Base-by-base conservation (phyloP, 768 basidiomycete genomes). In the Lactifluus rugatus region DNA sequence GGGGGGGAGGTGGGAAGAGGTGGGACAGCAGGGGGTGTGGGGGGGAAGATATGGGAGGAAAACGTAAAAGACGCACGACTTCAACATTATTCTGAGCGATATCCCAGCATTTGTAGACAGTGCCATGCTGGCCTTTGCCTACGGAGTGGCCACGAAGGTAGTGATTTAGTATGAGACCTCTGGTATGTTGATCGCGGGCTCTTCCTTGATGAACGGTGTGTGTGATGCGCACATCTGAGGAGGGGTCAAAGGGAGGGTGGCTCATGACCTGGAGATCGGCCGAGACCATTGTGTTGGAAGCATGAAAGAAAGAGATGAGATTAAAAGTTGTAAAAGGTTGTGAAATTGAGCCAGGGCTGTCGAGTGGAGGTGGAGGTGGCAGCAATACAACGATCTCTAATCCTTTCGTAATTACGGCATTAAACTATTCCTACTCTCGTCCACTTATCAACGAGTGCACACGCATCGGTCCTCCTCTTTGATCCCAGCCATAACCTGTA, bases 81-180 rank as follows among this genome's bases (percentile, higher is more conserved):
- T 51, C 73, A 53, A 58, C 53, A 67, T 70, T 75, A 66, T 65
- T 68, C 64, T 64, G 65, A 48, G 39, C 73, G 68, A 70, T 75
- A 70, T 81, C 80, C 68, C 67, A 78, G 34, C 89, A 90, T 4
- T 87, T 75, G 71, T 83, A 88, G 60, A 97, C 94, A 66, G 87
- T 83, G 48, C 94, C 94, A 67, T 96, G 93, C 68, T 91, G 89
- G 13, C 94, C 94, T 57, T 80, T 81, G 21, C 94, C 94, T 21
- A 96, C 83, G 66, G 81, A 80, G 55, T 78, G 76, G 53, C 84
- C 76, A 56, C 93, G 82, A 48, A 83, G 74, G 70, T 95, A 97
- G 71, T 94, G 89, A 74, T 97, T 97, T 64, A 96, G 71, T 73
- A 84, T 81, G 64, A 58, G 64, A 21, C 63, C 61, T n/a, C 44